These are phyloP conservation scores for Bipolaris gigantea DNA, from an alignment of 2,329 filamentous ascomycete genomes.

Conservation along the genomic window DNA sequence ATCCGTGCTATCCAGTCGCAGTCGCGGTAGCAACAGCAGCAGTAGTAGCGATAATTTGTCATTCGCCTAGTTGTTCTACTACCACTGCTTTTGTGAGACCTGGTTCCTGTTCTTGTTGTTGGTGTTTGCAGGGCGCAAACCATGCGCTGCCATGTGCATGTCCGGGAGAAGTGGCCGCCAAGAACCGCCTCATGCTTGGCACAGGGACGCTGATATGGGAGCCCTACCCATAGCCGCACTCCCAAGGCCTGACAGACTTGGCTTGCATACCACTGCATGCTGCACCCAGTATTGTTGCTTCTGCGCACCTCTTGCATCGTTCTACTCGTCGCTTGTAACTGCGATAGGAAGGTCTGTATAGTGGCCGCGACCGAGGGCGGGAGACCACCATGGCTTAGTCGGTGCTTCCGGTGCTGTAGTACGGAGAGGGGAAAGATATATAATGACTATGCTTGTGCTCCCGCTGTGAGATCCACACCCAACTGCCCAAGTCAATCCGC, in stretches of 20 bases:
- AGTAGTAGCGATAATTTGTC: no score
- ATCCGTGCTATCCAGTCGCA: no score
- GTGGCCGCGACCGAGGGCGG: constrained; percentile 17
- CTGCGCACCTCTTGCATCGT: constrained; percentile 19
- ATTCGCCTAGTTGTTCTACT: no score
- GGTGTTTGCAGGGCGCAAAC: not conserved
- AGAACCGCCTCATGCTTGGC: constrained; percentile 5
- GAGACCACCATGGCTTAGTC: constrained; percentile 16
- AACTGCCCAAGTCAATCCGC: constrained; percentile 26
- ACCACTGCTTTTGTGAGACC: no score
- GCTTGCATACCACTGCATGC: constrained; percentile 23
- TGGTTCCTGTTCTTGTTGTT: no score
- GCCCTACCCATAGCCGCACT: constrained; percentile 14
- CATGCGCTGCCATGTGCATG: constrained; percentile 4
- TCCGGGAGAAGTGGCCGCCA: constrained; percentile 16
- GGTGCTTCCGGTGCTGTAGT: constrained; percentile 5
- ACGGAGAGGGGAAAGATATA: constrained; percentile 9
- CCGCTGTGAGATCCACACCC: constrained; percentile 21
- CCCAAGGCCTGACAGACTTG: constrained; percentile 23
- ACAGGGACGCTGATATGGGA: constrained; percentile 13
- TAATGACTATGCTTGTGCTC: constrained; percentile 17
- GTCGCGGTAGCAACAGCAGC: no score
- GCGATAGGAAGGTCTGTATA: constrained; percentile 40
- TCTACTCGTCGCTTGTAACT: constrained; percentile 39
- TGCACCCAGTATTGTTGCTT: constrained; percentile 21